Percentiles rank a stretch among this genome's conserved stretches.
phyloP scores from a whole-genome alignment of 352 stramenopile genomes.

The Globisporangium carolinianum region DNA sequence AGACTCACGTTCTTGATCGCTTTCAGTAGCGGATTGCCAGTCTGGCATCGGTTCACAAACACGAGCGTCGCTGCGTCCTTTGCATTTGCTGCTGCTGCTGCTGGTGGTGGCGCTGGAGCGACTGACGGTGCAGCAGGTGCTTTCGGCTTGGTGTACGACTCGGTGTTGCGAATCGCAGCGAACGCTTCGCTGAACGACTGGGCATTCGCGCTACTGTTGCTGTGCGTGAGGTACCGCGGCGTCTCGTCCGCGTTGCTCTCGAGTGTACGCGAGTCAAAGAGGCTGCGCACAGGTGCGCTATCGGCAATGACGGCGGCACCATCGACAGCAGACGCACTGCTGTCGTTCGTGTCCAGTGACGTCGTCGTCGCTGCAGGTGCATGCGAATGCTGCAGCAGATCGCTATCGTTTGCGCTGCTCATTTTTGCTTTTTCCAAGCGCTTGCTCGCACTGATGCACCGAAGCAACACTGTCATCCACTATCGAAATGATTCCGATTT shows the following conservation, averaged over 20 bases:
- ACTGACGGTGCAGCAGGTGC: slow-evolving; percentile 1
- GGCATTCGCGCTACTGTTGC: slow-evolving; percentile 9
- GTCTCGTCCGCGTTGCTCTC: slow-evolving; percentile 5
- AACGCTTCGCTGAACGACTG: slow-evolving; percentile 55
- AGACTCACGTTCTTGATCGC: slow-evolving; percentile 91
- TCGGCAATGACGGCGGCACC: too few species aligned
- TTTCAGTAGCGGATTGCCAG: slow-evolving; percentile 91
- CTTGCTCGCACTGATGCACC: too few species aligned
- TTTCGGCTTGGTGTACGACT: slow-evolving; percentile 37
- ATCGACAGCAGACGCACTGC: not conserved
- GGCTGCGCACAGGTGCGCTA: slow-evolving; percentile 18
- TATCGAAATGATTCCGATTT: too few species aligned
- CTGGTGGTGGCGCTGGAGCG: not conserved
- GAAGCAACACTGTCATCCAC: too few species aligned
- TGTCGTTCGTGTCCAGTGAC: not conserved
- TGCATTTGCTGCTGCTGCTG: not conserved
- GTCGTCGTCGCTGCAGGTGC: not conserved
- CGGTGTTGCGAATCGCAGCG: slow-evolving; percentile 42
- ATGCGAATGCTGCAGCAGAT: too few species aligned
- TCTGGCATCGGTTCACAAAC: slow-evolving; percentile 82
- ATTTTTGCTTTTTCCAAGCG: too few species aligned
- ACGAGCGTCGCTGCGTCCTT: slow-evolving; percentile 51
- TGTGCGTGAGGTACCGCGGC: slow-evolving; percentile 31
- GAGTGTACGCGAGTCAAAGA: slow-evolving; percentile 40
- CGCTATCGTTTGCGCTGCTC: too few species aligned